Base-by-base conservation (phyloP, 1,284 basidiomycete species). In the Cutaneotrichosporon cavernicola region DNA sequence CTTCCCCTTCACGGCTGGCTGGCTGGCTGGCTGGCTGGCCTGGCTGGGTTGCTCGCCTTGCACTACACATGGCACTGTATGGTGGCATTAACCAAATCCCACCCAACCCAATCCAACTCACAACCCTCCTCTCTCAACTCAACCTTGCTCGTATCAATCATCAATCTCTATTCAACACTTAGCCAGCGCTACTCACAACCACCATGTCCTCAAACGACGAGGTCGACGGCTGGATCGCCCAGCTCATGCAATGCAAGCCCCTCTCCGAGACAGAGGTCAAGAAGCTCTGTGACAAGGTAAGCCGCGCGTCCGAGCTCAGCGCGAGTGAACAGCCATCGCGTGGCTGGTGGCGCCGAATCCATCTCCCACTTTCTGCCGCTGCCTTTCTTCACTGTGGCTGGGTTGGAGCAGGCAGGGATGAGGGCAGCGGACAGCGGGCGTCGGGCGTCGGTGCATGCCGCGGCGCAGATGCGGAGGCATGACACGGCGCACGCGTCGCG, bases 211-310 rank as follows among this genome's bases (percentile, higher is more conserved):
- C 68, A 49, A 77, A 77, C 62, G 76, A 76, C 63, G 78, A 80
- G 68, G 74, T 76, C 36, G 92, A 96, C 83, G 86, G 84, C 68
- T 97, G 97, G 97, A 96, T 99, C 80, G 88, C 92, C 70, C 94
- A 98, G 81, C 88, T 99, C 71, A 90, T 90, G 82, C 91, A 97
- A 78, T 99, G 97, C 86, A 98, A 99, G 82, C 97, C 97, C 75
- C 88, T 99, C 69, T 86, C 91, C 65, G 97, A 99, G 83, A 86
- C 87, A 32, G 96, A 99, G 82, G 93, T 99, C 68, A 98, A 98
- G 86, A 89, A 89, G 80, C 86, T 99, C 71, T 99, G 97, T 84
- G 96, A 99, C 86, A 99, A 97, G 90, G 95, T 94, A 75, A 70
- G 88, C 34, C 34, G 34, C 83, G 63, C n/a, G 56, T 26, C 11